A percentile compares a stretch with the other conserved stretches of the same genome.
Conservation (phyloP, 306 rosid species). For the Pyrus pyrifolia region DNA sequence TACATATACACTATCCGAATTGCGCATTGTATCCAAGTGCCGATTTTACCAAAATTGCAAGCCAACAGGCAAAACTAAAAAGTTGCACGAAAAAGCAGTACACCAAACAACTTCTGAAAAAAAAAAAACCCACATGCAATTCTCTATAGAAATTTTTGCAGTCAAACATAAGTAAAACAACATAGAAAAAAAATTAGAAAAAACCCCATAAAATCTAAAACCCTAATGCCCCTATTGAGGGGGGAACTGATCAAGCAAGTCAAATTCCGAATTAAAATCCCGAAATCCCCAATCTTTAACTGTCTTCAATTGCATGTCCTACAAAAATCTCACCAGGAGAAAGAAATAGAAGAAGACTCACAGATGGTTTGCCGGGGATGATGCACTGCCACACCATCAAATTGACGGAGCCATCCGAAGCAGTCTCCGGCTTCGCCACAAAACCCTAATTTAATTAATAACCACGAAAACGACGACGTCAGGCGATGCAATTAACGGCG, state of each 20-base stretch:
- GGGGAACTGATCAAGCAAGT: neutral
- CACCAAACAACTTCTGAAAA: neutral
- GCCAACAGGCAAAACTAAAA: neutral
- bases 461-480: neutral
- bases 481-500: neutral
- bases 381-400: slow-evolving; percentile 90
- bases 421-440: slow-evolving; percentile 83
- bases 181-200: neutral
- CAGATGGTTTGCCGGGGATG: slow-evolving; percentile 76
- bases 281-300: neutral
- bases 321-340: neutral
- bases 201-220: neutral
- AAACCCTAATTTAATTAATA: slow-evolving; percentile 50
- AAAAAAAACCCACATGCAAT: too few species aligned
- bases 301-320: neutral
- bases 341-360: slow-evolving; percentile 17
- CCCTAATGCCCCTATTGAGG: neutral
- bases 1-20: neutral
- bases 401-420: slow-evolving; percentile 65
- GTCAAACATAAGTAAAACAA: neutral
- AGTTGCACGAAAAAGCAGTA: neutral
- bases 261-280: neutral
- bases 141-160: neutral
- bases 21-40: neutral
- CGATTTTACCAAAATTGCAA: neutral